phyloP scores from a whole-genome alignment of 2,329 filamentous ascomycete genomes.

The Apiospora arundinis region DNA sequence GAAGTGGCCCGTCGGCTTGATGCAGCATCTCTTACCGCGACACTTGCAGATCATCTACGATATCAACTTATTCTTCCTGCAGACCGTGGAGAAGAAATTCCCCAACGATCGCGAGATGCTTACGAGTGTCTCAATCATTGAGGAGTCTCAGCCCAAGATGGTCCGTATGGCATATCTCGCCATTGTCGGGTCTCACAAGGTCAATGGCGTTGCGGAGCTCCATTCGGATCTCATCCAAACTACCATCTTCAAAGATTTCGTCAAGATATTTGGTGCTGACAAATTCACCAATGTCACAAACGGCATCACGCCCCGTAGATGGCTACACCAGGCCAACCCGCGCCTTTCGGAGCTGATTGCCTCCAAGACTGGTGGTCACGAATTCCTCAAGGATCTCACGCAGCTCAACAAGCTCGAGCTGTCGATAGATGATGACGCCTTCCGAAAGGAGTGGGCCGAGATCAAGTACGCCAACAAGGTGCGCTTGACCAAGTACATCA shows the following conservation, averaged over 20 bases:
- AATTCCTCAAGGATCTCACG: slow-evolving; percentile 90
- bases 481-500: slow-evolving; percentile 89
- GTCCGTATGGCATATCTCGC: slow-evolving; percentile 96
- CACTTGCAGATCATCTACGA: slow-evolving; percentile 98
- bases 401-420: slow-evolving; percentile 83
- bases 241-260: slow-evolving; percentile 99
- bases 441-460: slow-evolving; percentile 93
- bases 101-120: slow-evolving; percentile 90
- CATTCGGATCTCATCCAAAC: slow-evolving; percentile 98
- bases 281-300: slow-evolving; percentile 99
- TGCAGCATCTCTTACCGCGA: slow-evolving; percentile 91
- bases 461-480: slow-evolving; percentile 98
- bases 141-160: slow-evolving; percentile 97
- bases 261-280: slow-evolving; percentile 91
- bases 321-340: slow-evolving; percentile 97
- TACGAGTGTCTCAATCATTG: slow-evolving; percentile 90
- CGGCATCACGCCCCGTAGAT: slow-evolving; percentile 92
- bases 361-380: slow-evolving; percentile 81
- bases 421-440: slow-evolving; percentile 84
- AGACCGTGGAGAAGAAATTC: slow-evolving; percentile 87
- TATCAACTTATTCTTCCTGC: slow-evolving; percentile 94
- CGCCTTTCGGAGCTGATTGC: slow-evolving; percentile 90
- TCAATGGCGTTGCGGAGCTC: slow-evolving; percentile 96
- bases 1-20: slow-evolving; percentile 94
- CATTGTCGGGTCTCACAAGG: slow-evolving; percentile 97